These are phyloP conservation scores for Rosa hybrid DNA, from an alignment of 331 rosid genomes.

Conservation along the genomic window DNA sequence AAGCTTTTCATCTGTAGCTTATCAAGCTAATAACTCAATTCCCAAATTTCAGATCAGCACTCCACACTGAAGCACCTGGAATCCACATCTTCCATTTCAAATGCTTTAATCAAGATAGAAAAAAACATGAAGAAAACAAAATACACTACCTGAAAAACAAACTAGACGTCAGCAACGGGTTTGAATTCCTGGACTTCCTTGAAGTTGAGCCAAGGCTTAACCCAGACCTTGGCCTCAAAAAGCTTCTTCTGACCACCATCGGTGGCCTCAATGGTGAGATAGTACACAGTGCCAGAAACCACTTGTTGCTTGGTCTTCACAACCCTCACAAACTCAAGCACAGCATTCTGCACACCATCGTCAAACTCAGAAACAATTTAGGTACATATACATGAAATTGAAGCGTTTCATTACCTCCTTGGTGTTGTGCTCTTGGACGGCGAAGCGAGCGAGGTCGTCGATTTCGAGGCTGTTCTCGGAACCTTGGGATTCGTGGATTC, in stretches of 20 bases:
- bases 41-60: background rate
- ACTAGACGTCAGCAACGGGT: conserved; percentile 12
- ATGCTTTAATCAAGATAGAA: background rate
- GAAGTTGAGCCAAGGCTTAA: conserved; percentile 70
- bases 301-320: conserved; percentile 54
- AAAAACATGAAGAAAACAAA: background rate
- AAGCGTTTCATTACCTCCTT: conserved; percentile 34
- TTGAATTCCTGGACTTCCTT: conserved; percentile 68
- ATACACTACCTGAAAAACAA: background rate
- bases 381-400: background rate
- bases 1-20: background rate
- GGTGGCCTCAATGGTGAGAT: conserved; percentile 57
- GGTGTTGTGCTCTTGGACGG: conserved; percentile 59
- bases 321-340: conserved; percentile 62
- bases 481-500: conserved; percentile 25
- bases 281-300: conserved; percentile 53
- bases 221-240: conserved; percentile 74
- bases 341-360: conserved; percentile 41
- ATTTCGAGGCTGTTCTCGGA: conserved; percentile 35
- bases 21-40: background rate
- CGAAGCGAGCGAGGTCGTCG: conserved; percentile 52
- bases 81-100: background rate
- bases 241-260: conserved; percentile 56
- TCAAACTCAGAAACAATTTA: background rate
- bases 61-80: background rate